Conservation (phyloP, 2,329 filamentous ascomycete genomes). For the Arthrobotrys musiformis region DNA sequence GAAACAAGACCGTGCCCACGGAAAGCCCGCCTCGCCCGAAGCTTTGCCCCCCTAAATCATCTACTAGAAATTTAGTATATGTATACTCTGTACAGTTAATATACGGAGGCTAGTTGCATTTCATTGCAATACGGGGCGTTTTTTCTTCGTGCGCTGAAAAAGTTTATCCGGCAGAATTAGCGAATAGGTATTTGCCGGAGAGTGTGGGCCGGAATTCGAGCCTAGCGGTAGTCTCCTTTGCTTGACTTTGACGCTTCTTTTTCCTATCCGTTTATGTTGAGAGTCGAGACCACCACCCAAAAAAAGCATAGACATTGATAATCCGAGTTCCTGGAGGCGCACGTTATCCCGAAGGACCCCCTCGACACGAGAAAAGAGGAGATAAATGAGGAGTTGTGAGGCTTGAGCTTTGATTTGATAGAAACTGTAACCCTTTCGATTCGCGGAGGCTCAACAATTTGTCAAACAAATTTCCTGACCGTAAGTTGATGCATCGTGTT, state of each 20-base stretch:
- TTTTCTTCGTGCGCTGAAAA: slow-evolving; percentile 8
- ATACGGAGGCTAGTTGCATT: slow-evolving; percentile 11
- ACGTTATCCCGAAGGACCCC: background rate
- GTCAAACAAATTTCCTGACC: slow-evolving; percentile 22
- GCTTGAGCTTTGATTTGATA: background rate
- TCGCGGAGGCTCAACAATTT: slow-evolving; percentile 6
- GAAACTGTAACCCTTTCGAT: no score
- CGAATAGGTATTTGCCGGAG: slow-evolving; percentile 48
- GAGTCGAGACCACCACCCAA: slow-evolving; percentile 48
- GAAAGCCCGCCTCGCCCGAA: slow-evolving; percentile 7
- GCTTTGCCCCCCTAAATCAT: background rate
- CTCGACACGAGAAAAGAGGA: slow-evolving; percentile 11
- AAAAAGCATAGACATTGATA: slow-evolving; percentile 10
- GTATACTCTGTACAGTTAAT: background rate
- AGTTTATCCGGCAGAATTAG: slow-evolving; percentile 51
- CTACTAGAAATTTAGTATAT: background rate
- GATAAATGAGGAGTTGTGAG: background rate
- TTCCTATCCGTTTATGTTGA: no score
- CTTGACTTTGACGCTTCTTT: no score
- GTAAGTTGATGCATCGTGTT: no score
- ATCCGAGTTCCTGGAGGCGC: background rate
- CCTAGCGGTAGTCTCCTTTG: slow-evolving; percentile 1
- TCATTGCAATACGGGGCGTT: background rate
- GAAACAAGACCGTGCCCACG: slow-evolving; percentile 48
- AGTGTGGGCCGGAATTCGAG: slow-evolving; percentile 25